Evolutionary conservation across 768 basidiomycete species (phyloP).

Genomic region (Cantharellus cinnabarinus): DNA sequence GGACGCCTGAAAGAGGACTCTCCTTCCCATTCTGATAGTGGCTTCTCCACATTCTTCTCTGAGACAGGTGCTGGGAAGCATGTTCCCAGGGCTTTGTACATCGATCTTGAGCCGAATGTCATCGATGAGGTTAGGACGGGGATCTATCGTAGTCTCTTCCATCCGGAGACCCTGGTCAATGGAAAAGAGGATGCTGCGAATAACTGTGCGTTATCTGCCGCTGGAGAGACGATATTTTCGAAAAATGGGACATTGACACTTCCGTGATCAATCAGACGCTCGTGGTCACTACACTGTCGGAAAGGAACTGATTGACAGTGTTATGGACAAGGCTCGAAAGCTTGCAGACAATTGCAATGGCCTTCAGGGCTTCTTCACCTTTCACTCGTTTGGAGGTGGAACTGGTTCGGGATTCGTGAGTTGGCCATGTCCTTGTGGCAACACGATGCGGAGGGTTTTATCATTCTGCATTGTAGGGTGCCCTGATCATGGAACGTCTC

Average conservation of each 20-base stretch:
- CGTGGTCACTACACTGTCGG: constrained; percentile 98
- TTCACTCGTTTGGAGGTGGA: constrained; percentile 99
- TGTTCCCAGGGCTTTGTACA: constrained; percentile 92
- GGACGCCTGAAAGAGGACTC: constrained; percentile 73
- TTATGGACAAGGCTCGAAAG: constrained; percentile 92
- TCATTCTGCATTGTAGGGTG: constrained; percentile 21
- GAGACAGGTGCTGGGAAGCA: constrained; percentile 95
- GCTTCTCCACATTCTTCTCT: constrained; percentile 99
- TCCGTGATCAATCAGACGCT: constrained; percentile 39
- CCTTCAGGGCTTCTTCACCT: constrained; percentile 98
- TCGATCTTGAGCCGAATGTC: constrained; percentile 93
- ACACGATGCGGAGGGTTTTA: too few relatives aligned
- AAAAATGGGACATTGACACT: constrained; percentile 6
- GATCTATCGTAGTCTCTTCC: constrained; percentile 91
- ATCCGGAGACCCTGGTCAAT: constrained; percentile 94
- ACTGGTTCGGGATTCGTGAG: constrained; percentile 87
- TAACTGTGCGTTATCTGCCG: constrained; percentile 54
- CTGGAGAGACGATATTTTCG: constrained; percentile 7
- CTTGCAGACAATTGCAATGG: constrained; percentile 96
- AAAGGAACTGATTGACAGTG: constrained; percentile 91
- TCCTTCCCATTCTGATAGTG: constrained; percentile 56
- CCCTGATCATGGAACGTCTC: constrained; percentile 87
- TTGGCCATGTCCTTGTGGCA: too few relatives aligned
- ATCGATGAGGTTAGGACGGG: constrained; percentile 95
- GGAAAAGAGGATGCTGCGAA: constrained; percentile 99